These are phyloP conservation scores for Exobasidium rhododendri DNA, from an alignment of 1,284 basidiomycete genomes.

Conservation along the genomic window DNA sequence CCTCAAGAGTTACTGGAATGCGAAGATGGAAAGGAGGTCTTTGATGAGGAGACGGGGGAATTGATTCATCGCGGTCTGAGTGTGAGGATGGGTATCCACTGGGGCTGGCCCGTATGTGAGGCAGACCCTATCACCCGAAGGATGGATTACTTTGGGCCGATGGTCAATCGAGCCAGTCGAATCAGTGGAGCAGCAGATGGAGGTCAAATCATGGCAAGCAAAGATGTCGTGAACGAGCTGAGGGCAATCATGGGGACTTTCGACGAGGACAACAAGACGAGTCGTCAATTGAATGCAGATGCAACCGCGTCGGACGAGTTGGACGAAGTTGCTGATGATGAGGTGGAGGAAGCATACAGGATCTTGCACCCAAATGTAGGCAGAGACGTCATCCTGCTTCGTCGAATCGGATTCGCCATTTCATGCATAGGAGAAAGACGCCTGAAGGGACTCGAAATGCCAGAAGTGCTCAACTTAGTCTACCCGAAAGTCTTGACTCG, in stretches of 20 bases:
- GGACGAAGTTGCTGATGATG: conserved; percentile 28
- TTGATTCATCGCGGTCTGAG: conserved; percentile 83
- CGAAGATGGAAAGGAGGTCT: conserved; percentile 81
- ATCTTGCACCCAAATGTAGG: conserved; percentile 52
- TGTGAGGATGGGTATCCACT: conserved; percentile 97
- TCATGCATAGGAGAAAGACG: conserved; percentile 81
- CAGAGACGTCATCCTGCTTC: conserved; percentile 66
- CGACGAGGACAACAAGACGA: conserved; percentile 20
- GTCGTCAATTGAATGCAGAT: conserved; percentile 18
- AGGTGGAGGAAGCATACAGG: conserved; percentile 47
- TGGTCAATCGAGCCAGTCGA: conserved; percentile 67
- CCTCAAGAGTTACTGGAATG: conserved; percentile 89
- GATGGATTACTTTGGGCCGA: conserved; percentile 70
- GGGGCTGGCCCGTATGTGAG: conserved; percentile 85
- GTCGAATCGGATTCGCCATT: conserved; percentile 71
- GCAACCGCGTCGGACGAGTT: neutral
- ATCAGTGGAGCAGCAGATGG: conserved; percentile 81
- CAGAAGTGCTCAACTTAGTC: conserved; percentile 75
- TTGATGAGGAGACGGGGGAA: conserved; percentile 65
- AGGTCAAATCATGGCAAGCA: conserved; percentile 90
- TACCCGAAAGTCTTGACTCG: conserved; percentile 69
- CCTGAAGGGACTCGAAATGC: conserved; percentile 80
- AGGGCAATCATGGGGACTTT: conserved; percentile 39
- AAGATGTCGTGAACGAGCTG: conserved; percentile 65
- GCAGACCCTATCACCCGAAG: conserved; percentile 87